These are phyloP conservation scores for Saccharum hybrid DNA, from an alignment of 202 grass and related monocot genomes.

Conservation along the genomic window DNA sequence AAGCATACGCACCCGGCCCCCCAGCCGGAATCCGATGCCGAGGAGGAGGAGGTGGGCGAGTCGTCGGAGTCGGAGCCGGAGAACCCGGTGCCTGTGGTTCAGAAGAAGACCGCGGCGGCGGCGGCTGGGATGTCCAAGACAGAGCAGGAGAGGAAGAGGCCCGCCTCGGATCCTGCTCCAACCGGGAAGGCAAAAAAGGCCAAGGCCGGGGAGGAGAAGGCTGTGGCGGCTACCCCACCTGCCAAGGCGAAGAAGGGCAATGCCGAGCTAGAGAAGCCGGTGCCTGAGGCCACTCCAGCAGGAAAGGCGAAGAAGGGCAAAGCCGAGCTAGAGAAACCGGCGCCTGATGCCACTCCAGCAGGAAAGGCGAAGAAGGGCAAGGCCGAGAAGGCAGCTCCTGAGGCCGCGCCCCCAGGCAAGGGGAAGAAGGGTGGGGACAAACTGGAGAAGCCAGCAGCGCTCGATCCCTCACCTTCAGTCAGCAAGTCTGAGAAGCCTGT, in stretches of 20 bases:
- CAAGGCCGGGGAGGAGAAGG: slow-evolving; percentile 9
- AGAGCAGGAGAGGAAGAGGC: slow-evolving; percentile 33
- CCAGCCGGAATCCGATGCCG: slow-evolving; percentile 2
- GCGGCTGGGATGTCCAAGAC: neutral
- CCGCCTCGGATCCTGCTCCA: neutral
- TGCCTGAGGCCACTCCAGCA: neutral
- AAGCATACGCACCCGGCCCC: neutral
- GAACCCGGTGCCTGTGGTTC: neutral
- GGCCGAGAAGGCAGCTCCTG: neutral
- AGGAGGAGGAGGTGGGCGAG: neutral
- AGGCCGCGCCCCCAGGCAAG: neutral
- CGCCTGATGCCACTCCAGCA: neutral
- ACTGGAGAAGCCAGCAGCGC: no score
- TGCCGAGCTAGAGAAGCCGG: neutral
- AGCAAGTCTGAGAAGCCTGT: slow-evolving; percentile 23
- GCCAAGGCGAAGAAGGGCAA: slow-evolving; percentile 35
- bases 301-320: slow-evolving; percentile 32
- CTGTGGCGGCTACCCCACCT: no score
- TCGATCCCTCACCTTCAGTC: no score
- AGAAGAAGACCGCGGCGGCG: slow-evolving; percentile 6
- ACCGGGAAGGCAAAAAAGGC: slow-evolving; percentile 13
- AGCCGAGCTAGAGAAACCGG: neutral
- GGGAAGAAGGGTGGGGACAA: no score
- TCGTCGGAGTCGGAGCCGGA: slow-evolving; percentile 9
- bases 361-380: slow-evolving; percentile 34